Conservation (phyloP, 257 asterid species). For the Capsicum chinense region DNA sequence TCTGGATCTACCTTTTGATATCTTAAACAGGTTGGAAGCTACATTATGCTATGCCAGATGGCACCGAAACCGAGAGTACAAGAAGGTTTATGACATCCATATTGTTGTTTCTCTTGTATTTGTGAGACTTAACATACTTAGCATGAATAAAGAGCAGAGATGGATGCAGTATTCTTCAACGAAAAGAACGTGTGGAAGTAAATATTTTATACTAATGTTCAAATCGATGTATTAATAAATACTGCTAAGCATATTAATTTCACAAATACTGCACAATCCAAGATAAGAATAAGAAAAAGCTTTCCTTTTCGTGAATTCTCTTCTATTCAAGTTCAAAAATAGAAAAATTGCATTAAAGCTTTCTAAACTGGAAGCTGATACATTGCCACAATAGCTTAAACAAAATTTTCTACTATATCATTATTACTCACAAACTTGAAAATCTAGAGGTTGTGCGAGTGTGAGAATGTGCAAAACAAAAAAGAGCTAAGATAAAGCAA, state of each 20-base stretch:
- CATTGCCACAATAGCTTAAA: neutral
- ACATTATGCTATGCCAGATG: neutral
- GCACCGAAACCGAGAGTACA: neutral
- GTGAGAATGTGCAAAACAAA: neutral
- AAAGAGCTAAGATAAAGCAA: neutral
- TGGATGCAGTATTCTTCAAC: neutral
- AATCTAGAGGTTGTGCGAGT: neutral
- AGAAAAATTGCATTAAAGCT: neutral
- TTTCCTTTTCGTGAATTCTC: neutral
- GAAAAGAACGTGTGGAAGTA: neutral
- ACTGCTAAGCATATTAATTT: neutral
- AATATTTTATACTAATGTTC: neutral
- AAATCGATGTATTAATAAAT: neutral
- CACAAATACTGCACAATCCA: neutral
- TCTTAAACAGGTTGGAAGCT: neutral
- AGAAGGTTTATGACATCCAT: neutral
- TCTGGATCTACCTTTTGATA: neutral
- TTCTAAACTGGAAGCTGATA: neutral
- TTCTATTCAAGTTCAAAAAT: neutral
- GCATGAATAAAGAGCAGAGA: neutral
- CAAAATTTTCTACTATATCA: neutral
- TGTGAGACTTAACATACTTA: neutral
- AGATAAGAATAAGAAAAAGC: neutral
- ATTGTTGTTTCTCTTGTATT: constrained; percentile 11
- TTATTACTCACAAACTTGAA: neutral